These are phyloP conservation scores for Talaromyces sp. DNA, from an alignment of 2,329 filamentous ascomycete genomes.

Conservation along the genomic window DNA sequence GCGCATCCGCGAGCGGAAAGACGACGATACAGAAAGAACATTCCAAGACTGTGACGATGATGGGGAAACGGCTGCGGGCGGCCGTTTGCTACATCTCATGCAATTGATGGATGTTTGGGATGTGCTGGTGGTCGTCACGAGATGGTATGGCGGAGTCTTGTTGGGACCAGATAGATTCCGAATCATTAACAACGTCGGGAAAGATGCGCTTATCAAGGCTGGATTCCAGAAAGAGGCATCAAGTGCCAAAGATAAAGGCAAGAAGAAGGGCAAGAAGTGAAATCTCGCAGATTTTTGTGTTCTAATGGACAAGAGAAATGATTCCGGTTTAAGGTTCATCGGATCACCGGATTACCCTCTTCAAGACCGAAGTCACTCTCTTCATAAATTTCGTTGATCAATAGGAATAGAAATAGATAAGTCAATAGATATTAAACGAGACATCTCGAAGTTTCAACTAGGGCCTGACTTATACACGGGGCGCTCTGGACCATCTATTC, in stretches of 20 bases:
- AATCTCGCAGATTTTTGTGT: too few species aligned
- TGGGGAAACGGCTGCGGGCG: slow-evolving; percentile 88
- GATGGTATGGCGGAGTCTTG: slow-evolving; percentile 93
- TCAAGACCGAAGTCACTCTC: too few species aligned
- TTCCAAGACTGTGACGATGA: slow-evolving; percentile 96
- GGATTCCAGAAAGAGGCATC: slow-evolving; percentile 62
- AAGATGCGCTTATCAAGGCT: slow-evolving; percentile 78
- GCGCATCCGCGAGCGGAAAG: slow-evolving; percentile 62
- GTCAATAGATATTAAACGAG: not conserved
- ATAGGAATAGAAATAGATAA: too few species aligned
- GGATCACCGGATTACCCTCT: too few species aligned
- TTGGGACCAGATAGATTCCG: slow-evolving; percentile 87
- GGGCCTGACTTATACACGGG: not conserved
- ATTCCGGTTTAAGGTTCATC: too few species aligned
- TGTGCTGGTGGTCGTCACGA: slow-evolving; percentile 84
- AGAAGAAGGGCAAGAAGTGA: slow-evolving; percentile 54
- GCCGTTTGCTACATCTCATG: slow-evolving; percentile 81
- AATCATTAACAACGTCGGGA: slow-evolving; percentile 80
- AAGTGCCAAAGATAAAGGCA: slow-evolving; percentile 50
- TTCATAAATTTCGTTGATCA: too few species aligned
- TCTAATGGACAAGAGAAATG: too few species aligned
- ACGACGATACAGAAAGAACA: slow-evolving; percentile 51
- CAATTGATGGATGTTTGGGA: slow-evolving; percentile 94
- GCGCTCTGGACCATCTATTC: not conserved
- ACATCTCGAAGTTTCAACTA: too few species aligned